Base-by-base conservation (phyloP, 2,329 filamentous ascomycete genomes). In the Diplodia seriata region DNA sequence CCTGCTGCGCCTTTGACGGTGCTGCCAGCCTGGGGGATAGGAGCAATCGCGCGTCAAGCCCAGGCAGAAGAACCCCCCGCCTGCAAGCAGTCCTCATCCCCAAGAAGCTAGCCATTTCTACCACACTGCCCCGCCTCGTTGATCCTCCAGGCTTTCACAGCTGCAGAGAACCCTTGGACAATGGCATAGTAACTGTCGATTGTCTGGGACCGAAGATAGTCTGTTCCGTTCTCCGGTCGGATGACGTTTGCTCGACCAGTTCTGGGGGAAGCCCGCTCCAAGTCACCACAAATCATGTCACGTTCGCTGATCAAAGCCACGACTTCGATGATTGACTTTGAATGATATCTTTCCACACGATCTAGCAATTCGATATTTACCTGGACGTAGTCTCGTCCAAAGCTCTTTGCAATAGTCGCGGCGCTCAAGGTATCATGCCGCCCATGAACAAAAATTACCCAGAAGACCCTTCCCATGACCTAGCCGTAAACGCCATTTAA, bases 371-470 rank as follows among this genome's bases (percentile, higher is more conserved):
- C 36, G 15, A 11, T 38, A 38, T 63, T 49, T 63, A 51, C n/a
- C 11, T 26, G 59, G 59, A 26, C 59, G 11, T 26, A 29, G 11
- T 63, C 47, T 26, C 23, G 43, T 11, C 47, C 47, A 12, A 23
- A 8, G 36, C 14, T 3, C 59, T 51, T 31, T 26, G 59, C 59
- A 51, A 63, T n/a, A 43, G 59, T 47, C 31, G 59, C 47, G 43
- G 47, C 40, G 59, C 47, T 38, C 23, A n/a, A 63, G 59, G 59
- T 63, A 63, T 63, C 59, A 63, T 63, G 59, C 59, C 59, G 59
- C 47, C 59, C 47, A 23, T 31, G 36, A 20, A 49, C 20, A 15
- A 51, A 36, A 38, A 47, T 23, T 12, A 59, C 43, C 23, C 47
- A 51, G 29, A 63, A 23, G 2, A 51, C 31, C 43, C 59, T 33